Evolutionary conservation across 768 basidiomycete genomes (phyloP).

Genomic region (Fibroporia radiculosa): DNA sequence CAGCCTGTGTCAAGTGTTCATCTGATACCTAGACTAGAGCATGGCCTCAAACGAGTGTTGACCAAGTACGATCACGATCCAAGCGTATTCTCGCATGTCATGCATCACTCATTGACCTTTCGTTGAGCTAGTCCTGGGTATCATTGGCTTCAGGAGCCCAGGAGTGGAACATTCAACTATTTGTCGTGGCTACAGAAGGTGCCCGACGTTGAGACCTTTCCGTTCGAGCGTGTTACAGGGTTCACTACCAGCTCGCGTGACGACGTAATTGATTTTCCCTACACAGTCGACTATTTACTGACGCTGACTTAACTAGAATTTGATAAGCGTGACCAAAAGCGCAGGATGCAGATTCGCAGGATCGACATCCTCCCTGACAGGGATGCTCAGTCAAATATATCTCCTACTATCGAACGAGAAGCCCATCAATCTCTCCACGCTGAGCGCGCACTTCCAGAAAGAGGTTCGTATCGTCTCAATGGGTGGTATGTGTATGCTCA

Average conservation of each 20-base stretch:
- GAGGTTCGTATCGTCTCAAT: conserved; percentile 36
- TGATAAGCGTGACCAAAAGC: conserved; percentile 50
- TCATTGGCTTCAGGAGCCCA: conserved; percentile 82
- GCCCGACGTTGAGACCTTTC: conserved; percentile 76
- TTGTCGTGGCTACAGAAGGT: conserved; percentile 61
- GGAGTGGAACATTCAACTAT: conserved; percentile 84
- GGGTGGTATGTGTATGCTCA: background rate
- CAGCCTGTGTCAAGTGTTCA: conserved; percentile 34
- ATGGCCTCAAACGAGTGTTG: conserved; percentile 61
- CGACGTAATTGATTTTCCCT: conserved; percentile 32
- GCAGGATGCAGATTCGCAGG: conserved; percentile 64
- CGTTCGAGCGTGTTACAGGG: conserved; percentile 64
- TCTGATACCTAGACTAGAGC: conserved; percentile 55
- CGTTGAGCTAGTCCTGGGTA: conserved; percentile 61
- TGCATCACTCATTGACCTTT: background rate
- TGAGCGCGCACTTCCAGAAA: conserved; percentile 52
- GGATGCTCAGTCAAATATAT: conserved; percentile 81
- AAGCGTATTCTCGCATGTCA: no score
- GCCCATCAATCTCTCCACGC: conserved; percentile 46
- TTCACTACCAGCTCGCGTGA: conserved; percentile 81
- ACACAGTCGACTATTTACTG: background rate
- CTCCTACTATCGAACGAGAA: conserved; percentile 75
- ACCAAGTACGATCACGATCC: conserved; percentile 82
- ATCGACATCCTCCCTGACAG: conserved; percentile 84
- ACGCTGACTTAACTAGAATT: conserved; percentile 38